These are phyloP conservation scores for Citrullus amarus DNA, from an alignment of 306 rosid genomes.

Conservation along the genomic window DNA sequence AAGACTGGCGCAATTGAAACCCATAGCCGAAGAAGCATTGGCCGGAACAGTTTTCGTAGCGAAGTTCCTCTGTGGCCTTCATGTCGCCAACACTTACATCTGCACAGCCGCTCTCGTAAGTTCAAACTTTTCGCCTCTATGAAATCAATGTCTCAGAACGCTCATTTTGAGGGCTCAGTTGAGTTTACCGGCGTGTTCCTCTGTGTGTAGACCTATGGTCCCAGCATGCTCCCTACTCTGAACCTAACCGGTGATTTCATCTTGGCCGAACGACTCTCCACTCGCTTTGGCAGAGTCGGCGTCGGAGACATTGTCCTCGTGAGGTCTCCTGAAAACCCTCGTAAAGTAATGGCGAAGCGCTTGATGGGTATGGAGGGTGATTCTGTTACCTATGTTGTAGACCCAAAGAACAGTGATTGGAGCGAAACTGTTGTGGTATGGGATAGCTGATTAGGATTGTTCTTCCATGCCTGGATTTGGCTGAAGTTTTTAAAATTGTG, in stretches of 20 bases:
- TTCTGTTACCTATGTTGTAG: constrained; percentile 34
- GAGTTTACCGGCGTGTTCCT: background rate
- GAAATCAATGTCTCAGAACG: background rate
- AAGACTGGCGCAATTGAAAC: constrained; percentile 1
- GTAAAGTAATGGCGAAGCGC: constrained; percentile 32
- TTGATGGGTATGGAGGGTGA: constrained; percentile 71
- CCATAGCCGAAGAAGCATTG: constrained; percentile 14
- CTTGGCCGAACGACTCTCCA: constrained; percentile 40
- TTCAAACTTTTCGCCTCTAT: background rate
- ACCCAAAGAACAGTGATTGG: constrained; percentile 33
- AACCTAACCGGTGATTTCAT: constrained; percentile 11
- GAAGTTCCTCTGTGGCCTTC: constrained; percentile 36
- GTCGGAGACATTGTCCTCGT: constrained; percentile 49
- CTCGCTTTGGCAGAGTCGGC: constrained; percentile 32
- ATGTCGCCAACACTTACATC: constrained; percentile 30
- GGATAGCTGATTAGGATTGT: background rate
- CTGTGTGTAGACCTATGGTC: constrained; percentile 43
- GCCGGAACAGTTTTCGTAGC: constrained; percentile 11
- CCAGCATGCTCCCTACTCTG: constrained; percentile 78
- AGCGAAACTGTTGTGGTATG: constrained; percentile 51
- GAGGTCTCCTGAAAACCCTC: constrained; percentile 39
- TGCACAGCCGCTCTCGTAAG: constrained; percentile 21
- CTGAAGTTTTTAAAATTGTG: background rate
- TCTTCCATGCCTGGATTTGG: background rate
- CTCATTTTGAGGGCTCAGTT: background rate